A percentile compares a stretch with the other conserved stretches of the same genome.
Conservation (phyloP, 1,139 yeast genomes). For the Geotrichum cucujoidarum region DNA sequence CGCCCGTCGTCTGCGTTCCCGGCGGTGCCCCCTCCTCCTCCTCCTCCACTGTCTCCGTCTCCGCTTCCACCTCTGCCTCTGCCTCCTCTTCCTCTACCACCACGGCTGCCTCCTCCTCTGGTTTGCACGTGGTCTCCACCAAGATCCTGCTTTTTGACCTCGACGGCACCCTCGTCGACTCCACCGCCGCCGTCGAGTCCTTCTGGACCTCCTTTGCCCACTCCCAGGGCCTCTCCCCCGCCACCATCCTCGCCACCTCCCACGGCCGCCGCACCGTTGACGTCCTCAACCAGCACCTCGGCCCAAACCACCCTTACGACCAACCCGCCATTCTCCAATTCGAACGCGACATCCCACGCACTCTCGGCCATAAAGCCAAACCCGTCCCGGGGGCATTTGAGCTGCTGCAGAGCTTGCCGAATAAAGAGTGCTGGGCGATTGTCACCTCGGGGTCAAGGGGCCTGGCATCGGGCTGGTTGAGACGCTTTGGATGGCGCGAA, state of each 20-base stretch:
- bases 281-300: slow-evolving; percentile 56
- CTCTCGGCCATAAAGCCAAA: slow-evolving; percentile 64
- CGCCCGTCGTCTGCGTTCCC: not conserved
- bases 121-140: not conserved
- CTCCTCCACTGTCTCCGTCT: not conserved
- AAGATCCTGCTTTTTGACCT: slow-evolving; percentile 57
- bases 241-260: slow-evolving; percentile 63
- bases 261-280: slow-evolving; percentile 84
- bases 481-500: slow-evolving; percentile 51
- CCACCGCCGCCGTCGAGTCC: slow-evolving; percentile 76
- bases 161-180: slow-evolving; percentile 79
- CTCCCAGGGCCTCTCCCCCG: slow-evolving; percentile 66
- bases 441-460: slow-evolving; percentile 79
- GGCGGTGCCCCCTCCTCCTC: too few species aligned
- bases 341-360: slow-evolving; percentile 68
- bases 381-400: slow-evolving; percentile 72
- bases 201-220: slow-evolving; percentile 74
- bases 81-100: not conserved
- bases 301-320: slow-evolving; percentile 46
- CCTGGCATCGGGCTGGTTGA: slow-evolving; percentile 76
- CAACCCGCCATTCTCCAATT: slow-evolving; percentile 63
- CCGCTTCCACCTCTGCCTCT: not conserved
- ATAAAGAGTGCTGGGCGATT: slow-evolving; percentile 58
- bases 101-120: not conserved
- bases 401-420: slow-evolving; percentile 46